Conservation (phyloP, 768 basidiomycete species). For the Phaeotremella fagi region DNA sequence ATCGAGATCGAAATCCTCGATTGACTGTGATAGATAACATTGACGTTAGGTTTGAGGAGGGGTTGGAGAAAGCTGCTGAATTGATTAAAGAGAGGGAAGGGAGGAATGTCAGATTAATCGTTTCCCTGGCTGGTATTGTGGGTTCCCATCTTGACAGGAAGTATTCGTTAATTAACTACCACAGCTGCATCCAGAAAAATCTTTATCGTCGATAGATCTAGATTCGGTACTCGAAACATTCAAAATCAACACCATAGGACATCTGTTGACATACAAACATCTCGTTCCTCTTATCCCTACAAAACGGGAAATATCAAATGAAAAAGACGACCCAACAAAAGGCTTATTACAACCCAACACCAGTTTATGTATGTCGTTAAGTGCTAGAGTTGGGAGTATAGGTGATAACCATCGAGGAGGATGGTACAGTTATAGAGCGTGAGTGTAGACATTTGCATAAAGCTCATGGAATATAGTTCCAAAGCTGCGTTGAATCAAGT, state of each 20-base stretch:
- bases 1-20: conserved; percentile 18
- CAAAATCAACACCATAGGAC: conserved; percentile 52
- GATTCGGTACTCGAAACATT: conserved; percentile 43
- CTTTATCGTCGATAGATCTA: conserved; percentile 42
- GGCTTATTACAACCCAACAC: conserved; percentile 35
- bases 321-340: conserved; percentile 43
- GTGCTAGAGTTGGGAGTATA: conserved; percentile 51
- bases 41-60: conserved; percentile 45
- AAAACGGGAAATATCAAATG: conserved; percentile 27
- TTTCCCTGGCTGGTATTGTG: conserved; percentile 50
- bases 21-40: conserved; percentile 43
- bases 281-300: conserved; percentile 50
- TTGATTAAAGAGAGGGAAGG: conserved; percentile 44
- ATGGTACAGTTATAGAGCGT: conserved; percentile 46
- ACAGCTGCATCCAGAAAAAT: conserved; percentile 52
- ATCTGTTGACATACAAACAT: conserved; percentile 51
- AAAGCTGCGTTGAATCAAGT: conserved; percentile 52
- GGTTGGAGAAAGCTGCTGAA: conserved; percentile 46
- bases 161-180: neutral
- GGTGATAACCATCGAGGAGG: conserved; percentile 50
- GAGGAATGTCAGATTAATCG: conserved; percentile 45
- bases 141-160: conserved; percentile 11
- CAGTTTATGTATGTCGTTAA: conserved; percentile 47
- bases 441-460: conserved; percentile 11
- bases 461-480: conserved; percentile 37